A percentile compares a stretch with the other conserved stretches of the same genome.
Conservation (phyloP, 306 rosid genomes). For the Vachellia pachyceras region DNA sequence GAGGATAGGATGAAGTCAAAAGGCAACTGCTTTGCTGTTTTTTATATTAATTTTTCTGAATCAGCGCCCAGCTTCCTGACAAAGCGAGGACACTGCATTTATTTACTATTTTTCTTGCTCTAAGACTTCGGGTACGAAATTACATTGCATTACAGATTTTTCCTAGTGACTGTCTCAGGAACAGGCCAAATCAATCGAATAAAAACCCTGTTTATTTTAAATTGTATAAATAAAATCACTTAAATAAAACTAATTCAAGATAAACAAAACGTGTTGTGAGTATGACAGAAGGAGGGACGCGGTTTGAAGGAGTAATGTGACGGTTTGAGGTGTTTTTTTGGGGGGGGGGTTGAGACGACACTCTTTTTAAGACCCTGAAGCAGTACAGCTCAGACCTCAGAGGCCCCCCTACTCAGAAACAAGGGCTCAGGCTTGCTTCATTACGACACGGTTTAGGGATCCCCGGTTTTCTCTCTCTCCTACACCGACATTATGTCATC, state of each 20-base stretch:
- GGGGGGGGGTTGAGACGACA: not conserved
- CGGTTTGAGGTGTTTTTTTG: no score
- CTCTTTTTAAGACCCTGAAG: constrained; percentile 12
- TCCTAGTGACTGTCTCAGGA: no score
- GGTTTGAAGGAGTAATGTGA: constrained; percentile 17
- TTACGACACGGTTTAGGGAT: constrained; percentile 30
- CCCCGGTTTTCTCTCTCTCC: constrained; percentile 24
- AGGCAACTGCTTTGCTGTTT: not conserved
- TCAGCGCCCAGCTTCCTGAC: not conserved
- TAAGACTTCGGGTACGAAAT: not conserved
- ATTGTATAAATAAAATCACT: no score
- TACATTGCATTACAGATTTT: not conserved
- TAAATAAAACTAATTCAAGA: no score
- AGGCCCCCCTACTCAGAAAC: constrained; percentile 11
- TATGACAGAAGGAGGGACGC: not conserved
- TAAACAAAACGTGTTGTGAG: not conserved
- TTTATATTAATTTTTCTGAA: not conserved
- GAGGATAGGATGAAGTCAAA: not conserved
- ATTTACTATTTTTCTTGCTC: not conserved
- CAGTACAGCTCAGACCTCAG: constrained; percentile 67
- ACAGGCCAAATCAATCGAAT: no score
- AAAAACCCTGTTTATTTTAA: no score
- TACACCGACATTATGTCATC: constrained; percentile 41
- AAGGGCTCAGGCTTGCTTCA: constrained; percentile 3
- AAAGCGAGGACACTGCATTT: constrained; percentile 1